Percentiles rank a stretch among this genome's conserved stretches.
Evolutionary conservation across 352 stramenopile species (phyloP).

Genomic region (Stephanocyclus meneghinianus): DNA sequence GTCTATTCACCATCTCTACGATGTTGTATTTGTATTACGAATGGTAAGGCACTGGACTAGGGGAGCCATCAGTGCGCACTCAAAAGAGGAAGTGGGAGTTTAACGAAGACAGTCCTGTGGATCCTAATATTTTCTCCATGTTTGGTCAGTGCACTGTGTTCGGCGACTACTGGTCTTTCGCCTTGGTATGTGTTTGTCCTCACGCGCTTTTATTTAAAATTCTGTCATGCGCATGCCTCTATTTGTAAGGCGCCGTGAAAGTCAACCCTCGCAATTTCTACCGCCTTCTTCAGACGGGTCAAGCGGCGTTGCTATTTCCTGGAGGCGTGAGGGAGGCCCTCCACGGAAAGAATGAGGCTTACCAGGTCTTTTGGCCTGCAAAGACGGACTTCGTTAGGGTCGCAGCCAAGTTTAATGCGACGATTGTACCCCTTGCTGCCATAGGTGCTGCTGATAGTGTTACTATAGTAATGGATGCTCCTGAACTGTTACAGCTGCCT

Average conservation of each 20-base stretch:
- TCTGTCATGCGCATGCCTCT: slow-evolving; percentile 18
- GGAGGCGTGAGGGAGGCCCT: slow-evolving; percentile 82
- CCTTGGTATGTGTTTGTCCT: background rate
- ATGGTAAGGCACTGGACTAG: background rate
- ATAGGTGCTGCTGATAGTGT: slow-evolving; percentile 82
- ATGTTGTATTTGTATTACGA: background rate
- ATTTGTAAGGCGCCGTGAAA: slow-evolving; percentile 77
- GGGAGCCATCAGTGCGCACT: slow-evolving; percentile 19
- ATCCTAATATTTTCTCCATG: slow-evolving; percentile 49
- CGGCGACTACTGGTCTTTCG: background rate
- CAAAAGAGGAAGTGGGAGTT: slow-evolving; percentile 40
- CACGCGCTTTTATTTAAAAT: slow-evolving; percentile 21
- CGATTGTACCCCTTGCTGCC: slow-evolving; percentile 82
- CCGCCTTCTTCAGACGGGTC: slow-evolving; percentile 75
- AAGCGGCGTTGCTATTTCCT: slow-evolving; percentile 83
- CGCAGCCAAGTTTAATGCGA: slow-evolving; percentile 83
- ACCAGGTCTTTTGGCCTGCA: slow-evolving; percentile 85
- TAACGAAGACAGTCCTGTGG: slow-evolving; percentile 61
- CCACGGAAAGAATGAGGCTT: slow-evolving; percentile 76
- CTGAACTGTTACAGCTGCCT: slow-evolving; percentile 70
- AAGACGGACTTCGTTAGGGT: slow-evolving; percentile 84
- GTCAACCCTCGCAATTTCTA: slow-evolving; percentile 85
- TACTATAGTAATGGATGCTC: slow-evolving; percentile 70
- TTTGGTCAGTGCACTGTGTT: slow-evolving; percentile 20
- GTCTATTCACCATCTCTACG: background rate